Evolutionary conservation across 2,329 filamentous ascomycete genomes (phyloP).

Genomic region (Dothiorella sarmentorum): DNA sequence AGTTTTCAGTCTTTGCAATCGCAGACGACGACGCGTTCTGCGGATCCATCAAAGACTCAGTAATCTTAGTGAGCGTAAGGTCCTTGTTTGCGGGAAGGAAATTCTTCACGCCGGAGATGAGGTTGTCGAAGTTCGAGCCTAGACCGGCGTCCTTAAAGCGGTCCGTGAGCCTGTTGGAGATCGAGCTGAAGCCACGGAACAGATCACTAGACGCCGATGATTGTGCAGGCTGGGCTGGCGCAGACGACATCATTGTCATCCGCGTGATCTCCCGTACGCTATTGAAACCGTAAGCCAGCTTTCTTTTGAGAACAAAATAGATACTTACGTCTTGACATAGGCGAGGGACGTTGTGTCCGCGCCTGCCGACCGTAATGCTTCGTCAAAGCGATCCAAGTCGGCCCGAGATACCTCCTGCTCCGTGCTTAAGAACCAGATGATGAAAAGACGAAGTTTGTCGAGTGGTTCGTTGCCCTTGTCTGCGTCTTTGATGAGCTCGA

Average conservation of each 20-base stretch:
- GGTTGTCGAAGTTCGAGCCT: slow-evolving; percentile 82
- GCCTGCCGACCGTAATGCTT: slow-evolving; percentile 72
- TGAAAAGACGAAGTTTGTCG: slow-evolving; percentile 90
- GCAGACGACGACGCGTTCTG: slow-evolving; percentile 83
- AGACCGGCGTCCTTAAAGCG: slow-evolving; percentile 89
- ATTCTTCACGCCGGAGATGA: slow-evolving; percentile 96
- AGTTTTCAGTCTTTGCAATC: slow-evolving; percentile 93
- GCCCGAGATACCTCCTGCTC: slow-evolving; percentile 80
- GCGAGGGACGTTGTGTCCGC: slow-evolving; percentile 73
- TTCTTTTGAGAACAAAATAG: background rate
- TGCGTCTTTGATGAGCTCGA: slow-evolving; percentile 78
- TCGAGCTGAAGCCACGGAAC: slow-evolving; percentile 88
- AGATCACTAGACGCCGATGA: slow-evolving; percentile 67
- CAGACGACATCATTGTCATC: slow-evolving; percentile 95
- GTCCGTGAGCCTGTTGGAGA: slow-evolving; percentile 88
- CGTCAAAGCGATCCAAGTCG: slow-evolving; percentile 83
- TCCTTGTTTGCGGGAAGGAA: slow-evolving; percentile 96
- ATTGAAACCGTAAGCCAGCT: slow-evolving; percentile 19
- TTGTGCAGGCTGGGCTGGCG: slow-evolving; percentile 63
- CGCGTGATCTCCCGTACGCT: slow-evolving; percentile 90
- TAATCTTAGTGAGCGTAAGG: slow-evolving; percentile 94
- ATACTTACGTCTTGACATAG: slow-evolving; percentile 76
- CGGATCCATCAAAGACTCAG: slow-evolving; percentile 97
- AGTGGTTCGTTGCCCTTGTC: slow-evolving; percentile 78
- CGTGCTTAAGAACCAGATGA: slow-evolving; percentile 88